Conservation (phyloP, 73 alveolate genomes). For the Uronychia binucleata region DNA sequence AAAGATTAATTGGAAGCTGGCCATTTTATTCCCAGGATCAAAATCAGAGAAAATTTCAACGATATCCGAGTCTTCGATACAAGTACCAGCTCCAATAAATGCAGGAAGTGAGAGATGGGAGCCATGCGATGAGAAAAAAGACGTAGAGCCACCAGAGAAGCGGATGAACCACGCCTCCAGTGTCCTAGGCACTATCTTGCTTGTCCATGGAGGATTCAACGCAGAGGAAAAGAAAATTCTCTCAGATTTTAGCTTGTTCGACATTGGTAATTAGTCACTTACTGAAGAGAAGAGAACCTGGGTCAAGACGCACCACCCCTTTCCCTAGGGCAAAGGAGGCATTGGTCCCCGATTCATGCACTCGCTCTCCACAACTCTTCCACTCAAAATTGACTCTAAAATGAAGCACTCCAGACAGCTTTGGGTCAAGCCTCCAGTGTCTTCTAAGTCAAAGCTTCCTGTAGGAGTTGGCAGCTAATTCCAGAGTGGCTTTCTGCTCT, state of each 20-base stretch:
- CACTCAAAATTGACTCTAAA: neutral
- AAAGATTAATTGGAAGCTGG: slow-evolving; percentile 20
- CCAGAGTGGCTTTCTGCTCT: slow-evolving; percentile 8
- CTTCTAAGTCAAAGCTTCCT: neutral
- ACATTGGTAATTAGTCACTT: neutral
- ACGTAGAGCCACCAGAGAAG: slow-evolving; percentile 27
- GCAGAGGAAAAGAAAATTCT: slow-evolving; percentile 44
- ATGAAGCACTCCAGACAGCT: neutral
- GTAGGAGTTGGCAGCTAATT: neutral
- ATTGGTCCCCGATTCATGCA: slow-evolving; percentile 20
- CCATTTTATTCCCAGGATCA: slow-evolving; percentile 12
- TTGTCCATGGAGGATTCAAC: slow-evolving; percentile 54
- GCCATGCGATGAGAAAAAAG: neutral
- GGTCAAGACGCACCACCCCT: slow-evolving; percentile 1
- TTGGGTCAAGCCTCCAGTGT: slow-evolving; percentile 1
- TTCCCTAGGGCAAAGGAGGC: neutral
- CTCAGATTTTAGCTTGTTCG: slow-evolving; percentile 33
- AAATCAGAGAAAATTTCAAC: slow-evolving; percentile 21
- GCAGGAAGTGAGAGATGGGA: neutral
- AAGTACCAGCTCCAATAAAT: neutral
- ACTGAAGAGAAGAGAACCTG: slow-evolving; percentile 9
- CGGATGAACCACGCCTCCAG: slow-evolving; percentile 62
- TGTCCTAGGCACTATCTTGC: slow-evolving; percentile 35
- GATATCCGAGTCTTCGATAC: slow-evolving; percentile 14
- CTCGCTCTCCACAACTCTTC: neutral